A percentile compares a stretch with the other conserved stretches of the same genome.
phyloP scores from a whole-genome alignment of 306 rosid genomes.

The Quercus suber region DNA sequence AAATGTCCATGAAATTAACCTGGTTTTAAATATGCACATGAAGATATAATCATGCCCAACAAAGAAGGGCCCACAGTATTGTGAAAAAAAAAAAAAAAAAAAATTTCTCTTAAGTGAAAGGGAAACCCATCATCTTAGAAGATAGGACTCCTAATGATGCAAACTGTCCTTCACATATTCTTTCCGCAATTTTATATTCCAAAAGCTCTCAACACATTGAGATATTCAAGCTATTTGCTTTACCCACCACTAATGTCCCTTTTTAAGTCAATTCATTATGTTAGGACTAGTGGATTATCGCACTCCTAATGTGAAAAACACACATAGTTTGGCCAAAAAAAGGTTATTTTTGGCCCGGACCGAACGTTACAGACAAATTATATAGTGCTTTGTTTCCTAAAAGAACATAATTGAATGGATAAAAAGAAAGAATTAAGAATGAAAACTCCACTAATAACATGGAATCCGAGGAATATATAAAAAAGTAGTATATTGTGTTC shows the following conservation, averaged over 20 bases:
- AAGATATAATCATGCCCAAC: slow-evolving; percentile 29
- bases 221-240: slow-evolving; percentile 35
- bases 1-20: background rate
- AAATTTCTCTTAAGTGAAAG: background rate
- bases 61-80: slow-evolving; percentile 41
- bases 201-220: slow-evolving; percentile 13
- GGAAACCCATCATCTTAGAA: slow-evolving; percentile 17
- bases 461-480: no score
- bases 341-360: slow-evolving; percentile 23
- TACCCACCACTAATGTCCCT: slow-evolving; percentile 15
- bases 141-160: slow-evolving; percentile 27
- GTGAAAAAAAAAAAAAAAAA: slow-evolving; percentile 36
- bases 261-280: slow-evolving; percentile 17
- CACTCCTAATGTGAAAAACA: background rate
- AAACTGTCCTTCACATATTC: slow-evolving; percentile 24
- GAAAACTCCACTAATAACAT: no score
- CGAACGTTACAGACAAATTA: background rate
- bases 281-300: background rate
- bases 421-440: background rate
- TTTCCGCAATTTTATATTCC: slow-evolving; percentile 17
- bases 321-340: slow-evolving; percentile 3
- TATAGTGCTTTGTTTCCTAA: background rate
- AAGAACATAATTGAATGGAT: background rate
- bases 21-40: background rate
- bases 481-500: no score